Conservation (phyloP, 371 early-diverging fungal species). For the Globomyces sp. region DNA sequence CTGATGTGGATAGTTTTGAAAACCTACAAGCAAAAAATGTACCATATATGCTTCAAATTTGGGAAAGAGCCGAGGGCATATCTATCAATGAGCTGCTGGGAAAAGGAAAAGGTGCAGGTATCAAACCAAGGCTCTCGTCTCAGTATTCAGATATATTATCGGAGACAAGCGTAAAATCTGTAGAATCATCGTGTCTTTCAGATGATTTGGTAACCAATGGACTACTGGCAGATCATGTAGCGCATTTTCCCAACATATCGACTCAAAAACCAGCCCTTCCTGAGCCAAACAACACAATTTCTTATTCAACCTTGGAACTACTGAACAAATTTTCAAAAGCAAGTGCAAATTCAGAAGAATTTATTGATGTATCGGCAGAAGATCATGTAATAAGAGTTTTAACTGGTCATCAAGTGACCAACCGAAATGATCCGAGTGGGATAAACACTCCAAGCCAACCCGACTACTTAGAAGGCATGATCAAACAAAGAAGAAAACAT, state of each 20-base stretch:
- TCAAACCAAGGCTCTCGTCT: background rate
- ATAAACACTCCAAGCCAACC: background rate
- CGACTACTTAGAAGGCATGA: background rate
- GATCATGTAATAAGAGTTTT: background rate
- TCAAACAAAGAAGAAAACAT: background rate
- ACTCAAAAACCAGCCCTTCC: background rate
- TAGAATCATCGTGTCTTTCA: background rate
- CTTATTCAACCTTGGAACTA: background rate
- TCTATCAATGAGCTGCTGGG: background rate
- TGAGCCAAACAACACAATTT: background rate
- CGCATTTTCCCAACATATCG: background rate
- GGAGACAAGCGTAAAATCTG: background rate
- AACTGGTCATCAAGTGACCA: background rate
- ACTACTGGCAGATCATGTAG: background rate
- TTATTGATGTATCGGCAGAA: background rate
- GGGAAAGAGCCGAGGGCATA: slow-evolving; percentile 36
- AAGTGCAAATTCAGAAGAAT: background rate
- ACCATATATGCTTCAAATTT: slow-evolving; percentile 42
- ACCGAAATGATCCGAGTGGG: background rate
- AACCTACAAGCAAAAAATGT: slow-evolving; percentile 32
- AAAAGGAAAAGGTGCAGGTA: background rate
- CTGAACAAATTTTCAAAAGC: slow-evolving; percentile 13
- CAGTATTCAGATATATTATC: background rate
- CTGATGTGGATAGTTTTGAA: background rate
- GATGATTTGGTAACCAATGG: background rate